Conservation (phyloP, 495 filamentous ascomycete genomes). For the Aspergillus asperescens region DNA sequence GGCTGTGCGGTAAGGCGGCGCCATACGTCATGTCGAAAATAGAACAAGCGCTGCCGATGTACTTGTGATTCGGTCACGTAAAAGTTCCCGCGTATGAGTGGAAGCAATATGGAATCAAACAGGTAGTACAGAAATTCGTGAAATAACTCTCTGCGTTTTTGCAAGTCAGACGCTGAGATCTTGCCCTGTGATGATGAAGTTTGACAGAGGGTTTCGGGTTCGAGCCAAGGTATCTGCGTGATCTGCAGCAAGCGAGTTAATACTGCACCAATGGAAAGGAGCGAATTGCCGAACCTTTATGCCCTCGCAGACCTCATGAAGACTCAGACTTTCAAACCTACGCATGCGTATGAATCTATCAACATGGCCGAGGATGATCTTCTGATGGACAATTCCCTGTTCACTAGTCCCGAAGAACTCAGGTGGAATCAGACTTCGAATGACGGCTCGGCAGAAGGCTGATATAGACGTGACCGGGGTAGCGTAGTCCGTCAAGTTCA, state of each 20-base stretch:
- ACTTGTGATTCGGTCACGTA: constrained; percentile 87
- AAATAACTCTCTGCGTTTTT: constrained; percentile 75
- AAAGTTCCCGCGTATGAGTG: constrained; percentile 80
- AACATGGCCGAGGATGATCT: constrained; percentile 57
- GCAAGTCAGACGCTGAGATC: constrained; percentile 61
- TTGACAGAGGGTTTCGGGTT: constrained; percentile 30
- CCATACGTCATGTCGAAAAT: constrained; percentile 94
- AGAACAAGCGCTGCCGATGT: constrained; percentile 80
- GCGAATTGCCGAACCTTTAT: constrained; percentile 55
- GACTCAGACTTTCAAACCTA: constrained; percentile 71
- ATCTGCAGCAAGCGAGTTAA: constrained; percentile 41
- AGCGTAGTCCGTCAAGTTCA: constrained; percentile 61
- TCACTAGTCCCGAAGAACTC: constrained; percentile 65
- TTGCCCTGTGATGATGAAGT: constrained; percentile 32
- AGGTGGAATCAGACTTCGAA: constrained; percentile 68
- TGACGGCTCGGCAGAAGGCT: constrained; percentile 77
- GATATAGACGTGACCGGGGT: constrained; percentile 68
- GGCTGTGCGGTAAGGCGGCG: constrained; percentile 66
- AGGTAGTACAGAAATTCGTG: constrained; percentile 85
- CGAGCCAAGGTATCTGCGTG: constrained; percentile 66
- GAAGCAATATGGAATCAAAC: constrained; percentile 87
- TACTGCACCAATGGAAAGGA: not conserved
- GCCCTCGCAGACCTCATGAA: constrained; percentile 72
- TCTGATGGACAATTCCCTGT: constrained; percentile 52
- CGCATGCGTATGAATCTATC: constrained; percentile 72